These are phyloP conservation scores for Agrocybe pediades DNA, from an alignment of 768 basidiomycete species.

Conservation along the genomic window DNA sequence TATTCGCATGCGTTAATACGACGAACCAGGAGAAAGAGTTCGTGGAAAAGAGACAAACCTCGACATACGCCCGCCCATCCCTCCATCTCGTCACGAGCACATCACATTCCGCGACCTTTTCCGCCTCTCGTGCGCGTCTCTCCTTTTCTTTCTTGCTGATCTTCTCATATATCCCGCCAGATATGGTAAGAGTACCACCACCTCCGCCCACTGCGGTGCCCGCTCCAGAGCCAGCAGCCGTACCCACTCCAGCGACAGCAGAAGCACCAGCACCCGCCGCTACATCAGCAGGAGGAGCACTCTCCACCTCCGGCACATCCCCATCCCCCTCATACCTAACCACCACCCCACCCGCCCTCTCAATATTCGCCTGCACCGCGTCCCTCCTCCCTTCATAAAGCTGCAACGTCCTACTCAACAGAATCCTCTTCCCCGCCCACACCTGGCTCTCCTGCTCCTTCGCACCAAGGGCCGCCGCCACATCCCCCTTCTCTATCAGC, in stretches of 20 bases:
- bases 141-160: slow-evolving; percentile 17
- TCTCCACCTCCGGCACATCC: slow-evolving; percentile 8
- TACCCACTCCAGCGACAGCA: too few relatives aligned
- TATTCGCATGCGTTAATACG: too few relatives aligned
- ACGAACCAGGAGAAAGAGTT: neutral
- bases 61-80: slow-evolving; percentile 67
- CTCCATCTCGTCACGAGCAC: slow-evolving; percentile 73
- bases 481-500: neutral
- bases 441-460: slow-evolving; percentile 28
- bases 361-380: slow-evolving; percentile 62
- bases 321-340: slow-evolving; percentile 28
- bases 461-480: neutral
- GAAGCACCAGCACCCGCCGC: too few relatives aligned
- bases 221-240: too few relatives aligned
- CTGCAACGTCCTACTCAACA: slow-evolving; percentile 63
- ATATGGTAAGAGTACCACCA: too few relatives aligned
- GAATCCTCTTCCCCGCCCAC: slow-evolving; percentile 61
- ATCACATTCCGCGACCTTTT: slow-evolving; percentile 56
- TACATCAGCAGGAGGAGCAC: neutral
- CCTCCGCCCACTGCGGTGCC: neutral
- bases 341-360: slow-evolving; percentile 49
- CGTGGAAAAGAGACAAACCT: slow-evolving; percentile 43
- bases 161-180: slow-evolving; percentile 12
- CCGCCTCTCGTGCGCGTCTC: slow-evolving; percentile 35
- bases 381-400: slow-evolving; percentile 47